These are phyloP conservation scores for Aspergillus sp. DNA, from an alignment of 2,329 filamentous ascomycete species.

Conservation along the genomic window DNA sequence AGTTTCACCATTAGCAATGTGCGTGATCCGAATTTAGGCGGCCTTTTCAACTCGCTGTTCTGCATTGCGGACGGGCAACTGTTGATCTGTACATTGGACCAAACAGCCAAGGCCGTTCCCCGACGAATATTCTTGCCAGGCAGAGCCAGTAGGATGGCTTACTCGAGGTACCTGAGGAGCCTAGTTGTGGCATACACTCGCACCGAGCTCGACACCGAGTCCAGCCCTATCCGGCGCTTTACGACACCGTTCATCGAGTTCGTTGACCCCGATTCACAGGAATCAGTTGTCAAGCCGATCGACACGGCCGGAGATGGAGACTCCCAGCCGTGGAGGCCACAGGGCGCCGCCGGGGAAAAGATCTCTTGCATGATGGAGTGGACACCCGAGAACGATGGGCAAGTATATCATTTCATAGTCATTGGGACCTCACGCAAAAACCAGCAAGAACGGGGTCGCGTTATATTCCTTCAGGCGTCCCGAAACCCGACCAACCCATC, in stretches of 20 bases:
- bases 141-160: slow-evolving; percentile 35
- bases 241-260: slow-evolving; percentile 30
- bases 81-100: slow-evolving; percentile 40
- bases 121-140: slow-evolving; percentile 32
- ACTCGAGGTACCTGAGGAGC: slow-evolving; percentile 37
- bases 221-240: slow-evolving; percentile 21
- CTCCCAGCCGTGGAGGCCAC: slow-evolving; percentile 16
- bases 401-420: slow-evolving; percentile 32
- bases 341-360: slow-evolving; percentile 30
- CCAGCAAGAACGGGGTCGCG: slow-evolving; percentile 23
- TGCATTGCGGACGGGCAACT: slow-evolving; percentile 40
- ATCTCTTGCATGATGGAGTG: slow-evolving; percentile 35
- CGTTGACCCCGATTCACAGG: slow-evolving; percentile 28
- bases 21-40: slow-evolving; percentile 11
- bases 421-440: slow-evolving; percentile 28
- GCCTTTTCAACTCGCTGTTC: slow-evolving; percentile 36
- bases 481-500: slow-evolving; percentile 16
- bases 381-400: slow-evolving; percentile 25
- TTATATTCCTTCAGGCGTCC: slow-evolving; percentile 30
- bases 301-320: slow-evolving; percentile 5
- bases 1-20: slow-evolving; percentile 27
- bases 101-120: slow-evolving; percentile 32
- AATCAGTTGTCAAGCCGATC: slow-evolving; percentile 8
- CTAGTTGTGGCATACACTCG: slow-evolving; percentile 41
- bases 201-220: slow-evolving; percentile 16